phyloP scores from a whole-genome alignment of 2,329 filamentous ascomycete species.

The Aulographum hederae region DNA sequence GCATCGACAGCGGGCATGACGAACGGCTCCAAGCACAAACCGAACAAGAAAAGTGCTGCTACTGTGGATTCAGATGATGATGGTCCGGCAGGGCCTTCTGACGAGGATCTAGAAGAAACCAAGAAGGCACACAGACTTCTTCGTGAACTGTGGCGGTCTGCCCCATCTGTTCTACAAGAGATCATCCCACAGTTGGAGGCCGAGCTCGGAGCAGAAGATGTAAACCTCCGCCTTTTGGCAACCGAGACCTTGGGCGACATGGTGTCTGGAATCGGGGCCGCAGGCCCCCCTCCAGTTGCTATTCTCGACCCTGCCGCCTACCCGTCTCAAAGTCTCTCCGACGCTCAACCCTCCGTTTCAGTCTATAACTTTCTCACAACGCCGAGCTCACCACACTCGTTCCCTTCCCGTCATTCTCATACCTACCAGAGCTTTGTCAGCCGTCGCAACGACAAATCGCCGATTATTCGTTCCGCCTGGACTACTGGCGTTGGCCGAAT shows the following conservation, averaged over 20 bases:
- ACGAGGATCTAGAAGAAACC: slow-evolving; percentile 73
- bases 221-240: slow-evolving; percentile 68
- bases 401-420: slow-evolving; percentile 60
- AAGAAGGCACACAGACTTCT: slow-evolving; percentile 79
- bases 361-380: slow-evolving; percentile 50
- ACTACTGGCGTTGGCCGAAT: slow-evolving; percentile 70
- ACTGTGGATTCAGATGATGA: slow-evolving; percentile 22
- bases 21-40: slow-evolving; percentile 23
- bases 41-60: slow-evolving; percentile 8
- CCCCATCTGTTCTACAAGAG: slow-evolving; percentile 73
- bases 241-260: slow-evolving; percentile 93
- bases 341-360: slow-evolving; percentile 10
- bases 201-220: slow-evolving; percentile 77
- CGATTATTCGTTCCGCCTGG: slow-evolving; percentile 72
- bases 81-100: slow-evolving; percentile 43
- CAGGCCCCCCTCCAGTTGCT: slow-evolving; percentile 59
- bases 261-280: slow-evolving; percentile 80
- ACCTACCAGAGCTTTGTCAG: slow-evolving; percentile 75
- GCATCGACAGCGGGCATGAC: slow-evolving; percentile 34
- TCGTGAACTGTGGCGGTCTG: slow-evolving; percentile 83
- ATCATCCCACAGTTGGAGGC: slow-evolving; percentile 88
- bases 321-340: slow-evolving; percentile 47
- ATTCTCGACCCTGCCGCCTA: slow-evolving; percentile 67
- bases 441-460: slow-evolving; percentile 70
- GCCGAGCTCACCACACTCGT: slow-evolving; percentile 75